Evolutionary conservation across 208 protist species (phyloP).

Genomic region (Angomonas deanei): DNA sequence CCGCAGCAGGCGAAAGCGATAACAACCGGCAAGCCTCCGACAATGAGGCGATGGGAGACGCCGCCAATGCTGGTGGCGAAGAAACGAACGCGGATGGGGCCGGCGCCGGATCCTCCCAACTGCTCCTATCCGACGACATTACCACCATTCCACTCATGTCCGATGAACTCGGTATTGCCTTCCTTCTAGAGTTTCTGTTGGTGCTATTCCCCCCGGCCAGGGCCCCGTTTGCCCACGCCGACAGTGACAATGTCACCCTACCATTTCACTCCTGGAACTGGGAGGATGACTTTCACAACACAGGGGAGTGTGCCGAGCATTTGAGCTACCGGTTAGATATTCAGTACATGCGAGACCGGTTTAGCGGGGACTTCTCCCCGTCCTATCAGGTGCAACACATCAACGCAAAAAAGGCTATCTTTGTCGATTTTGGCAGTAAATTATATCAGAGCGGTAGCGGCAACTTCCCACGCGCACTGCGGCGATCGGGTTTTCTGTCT

Average conservation of each 20-base stretch:
- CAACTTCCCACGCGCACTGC: constrained; percentile 5
- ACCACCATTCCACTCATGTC: constrained; percentile 48
- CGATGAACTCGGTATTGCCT: constrained; percentile 49
- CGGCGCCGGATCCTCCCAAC: constrained; percentile 13
- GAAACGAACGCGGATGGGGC: background rate
- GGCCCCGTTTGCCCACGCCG: constrained; percentile 20
- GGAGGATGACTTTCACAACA: constrained; percentile 86
- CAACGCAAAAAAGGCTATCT: constrained; percentile 1
- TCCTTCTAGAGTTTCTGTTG: constrained; percentile 67
- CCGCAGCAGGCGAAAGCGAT: background rate
- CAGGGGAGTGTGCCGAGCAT: constrained; percentile 45
- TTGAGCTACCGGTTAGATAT: constrained; percentile 46
- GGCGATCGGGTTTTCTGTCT: background rate
- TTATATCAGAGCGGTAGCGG: constrained; percentile 1
- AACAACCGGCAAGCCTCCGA: background rate
- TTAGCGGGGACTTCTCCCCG: constrained; percentile 5
- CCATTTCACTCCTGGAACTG: constrained; percentile 67
- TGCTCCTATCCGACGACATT: constrained; percentile 26
- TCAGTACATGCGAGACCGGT: constrained; percentile 33
- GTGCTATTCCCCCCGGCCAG: constrained; percentile 39
- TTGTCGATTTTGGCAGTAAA: constrained; percentile 8
- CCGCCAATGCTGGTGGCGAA: background rate
- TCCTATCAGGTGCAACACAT: constrained; percentile 4
- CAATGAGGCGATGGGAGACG: background rate
- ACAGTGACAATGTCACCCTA: constrained; percentile 47